A percentile compares a stretch with the other conserved stretches of the same genome.
Evolutionary conservation across 345 rosid species (phyloP).

Genomic region (Physaria fendleri): DNA sequence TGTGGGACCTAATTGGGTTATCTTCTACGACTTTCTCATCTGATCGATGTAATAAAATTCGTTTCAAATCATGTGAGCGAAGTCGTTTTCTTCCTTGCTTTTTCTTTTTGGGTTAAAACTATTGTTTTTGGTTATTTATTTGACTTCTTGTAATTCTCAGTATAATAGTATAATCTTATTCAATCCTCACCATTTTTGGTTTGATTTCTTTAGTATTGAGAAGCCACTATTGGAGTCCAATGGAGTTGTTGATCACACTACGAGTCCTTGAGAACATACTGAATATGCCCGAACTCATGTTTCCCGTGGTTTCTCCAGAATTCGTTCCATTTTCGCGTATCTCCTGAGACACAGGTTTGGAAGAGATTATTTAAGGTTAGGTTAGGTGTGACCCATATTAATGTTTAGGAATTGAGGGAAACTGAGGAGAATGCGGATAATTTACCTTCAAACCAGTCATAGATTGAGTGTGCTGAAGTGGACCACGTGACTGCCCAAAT

Average conservation of each 20-base stretch:
- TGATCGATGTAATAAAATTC: not conserved
- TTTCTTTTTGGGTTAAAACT: not conserved
- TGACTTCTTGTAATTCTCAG: too few species aligned
- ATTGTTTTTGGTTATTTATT: not conserved
- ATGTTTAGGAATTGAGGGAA: not conserved
- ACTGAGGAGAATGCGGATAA: not conserved
- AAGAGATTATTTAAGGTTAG: not conserved
- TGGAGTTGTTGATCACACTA: conserved; percentile 20
- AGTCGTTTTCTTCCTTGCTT: conserved; percentile 20
- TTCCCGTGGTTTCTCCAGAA: conserved; percentile 13
- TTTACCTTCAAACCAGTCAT: conserved; percentile 37
- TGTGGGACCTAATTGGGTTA: conserved; percentile 17
- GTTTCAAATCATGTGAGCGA: conserved; percentile 14
- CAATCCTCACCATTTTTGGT: too few species aligned
- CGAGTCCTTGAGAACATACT: conserved; percentile 24
- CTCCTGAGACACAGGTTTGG: conserved; percentile 35
- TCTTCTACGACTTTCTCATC: conserved; percentile 22
- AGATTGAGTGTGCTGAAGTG: conserved; percentile 30
- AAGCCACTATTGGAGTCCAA: conserved; percentile 25
- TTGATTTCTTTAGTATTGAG: conserved; percentile 7
- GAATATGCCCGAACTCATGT: conserved; percentile 4
- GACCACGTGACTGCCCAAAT: conserved; percentile 32
- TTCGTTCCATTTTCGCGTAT: conserved; percentile 24
- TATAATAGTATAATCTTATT: too few species aligned
- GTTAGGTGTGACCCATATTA: not conserved